Evolutionary conservation across 2,329 filamentous ascomycete genomes (phyloP).

Genomic region (Aspergillus ochraceoroseus): DNA sequence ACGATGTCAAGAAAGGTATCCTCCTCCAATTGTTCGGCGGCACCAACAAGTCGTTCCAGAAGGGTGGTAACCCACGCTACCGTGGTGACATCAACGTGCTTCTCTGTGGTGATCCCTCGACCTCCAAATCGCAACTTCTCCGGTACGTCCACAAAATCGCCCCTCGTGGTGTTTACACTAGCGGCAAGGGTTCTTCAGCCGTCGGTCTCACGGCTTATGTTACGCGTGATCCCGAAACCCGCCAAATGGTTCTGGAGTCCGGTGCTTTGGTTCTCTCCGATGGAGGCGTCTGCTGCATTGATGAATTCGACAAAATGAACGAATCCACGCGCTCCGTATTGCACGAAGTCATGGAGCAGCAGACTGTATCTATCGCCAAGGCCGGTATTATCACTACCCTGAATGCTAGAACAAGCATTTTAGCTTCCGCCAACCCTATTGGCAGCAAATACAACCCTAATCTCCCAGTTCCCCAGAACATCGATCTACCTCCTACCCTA

Average conservation of each 20-base stretch:
- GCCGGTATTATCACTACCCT: conserved; percentile 79
- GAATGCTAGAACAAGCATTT: conserved; percentile 90
- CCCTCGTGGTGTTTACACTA: conserved; percentile 75
- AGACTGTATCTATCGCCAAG: conserved; percentile 73
- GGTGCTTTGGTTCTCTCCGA: conserved; percentile 69
- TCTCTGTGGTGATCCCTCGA: conserved; percentile 94
- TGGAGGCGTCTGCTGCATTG: conserved; percentile 71
- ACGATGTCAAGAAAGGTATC: conserved; percentile 98
- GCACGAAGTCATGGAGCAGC: conserved; percentile 78
- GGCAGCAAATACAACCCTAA: conserved; percentile 97
- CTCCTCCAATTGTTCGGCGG: conserved; percentile 93
- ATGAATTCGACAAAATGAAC: conserved; percentile 77
- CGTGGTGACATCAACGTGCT: conserved; percentile 96
- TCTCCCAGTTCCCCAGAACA: conserved; percentile 93
- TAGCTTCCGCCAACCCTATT: conserved; percentile 96
- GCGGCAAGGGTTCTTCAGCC: conserved; percentile 69
- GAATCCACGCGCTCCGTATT: conserved; percentile 68
- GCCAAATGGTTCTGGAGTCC: conserved; percentile 68
- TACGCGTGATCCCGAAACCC: conserved; percentile 67
- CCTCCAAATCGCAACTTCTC: conserved; percentile 89
- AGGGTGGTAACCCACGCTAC: conserved; percentile 91
- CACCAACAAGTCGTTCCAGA: conserved; percentile 96
- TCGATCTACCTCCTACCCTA: conserved; percentile 90
- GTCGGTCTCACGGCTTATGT: conserved; percentile 75
- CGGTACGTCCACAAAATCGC: conserved; percentile 97